phyloP scores from a whole-genome alignment of 140 eudicot species.

The Bidens hawaiensis region DNA sequence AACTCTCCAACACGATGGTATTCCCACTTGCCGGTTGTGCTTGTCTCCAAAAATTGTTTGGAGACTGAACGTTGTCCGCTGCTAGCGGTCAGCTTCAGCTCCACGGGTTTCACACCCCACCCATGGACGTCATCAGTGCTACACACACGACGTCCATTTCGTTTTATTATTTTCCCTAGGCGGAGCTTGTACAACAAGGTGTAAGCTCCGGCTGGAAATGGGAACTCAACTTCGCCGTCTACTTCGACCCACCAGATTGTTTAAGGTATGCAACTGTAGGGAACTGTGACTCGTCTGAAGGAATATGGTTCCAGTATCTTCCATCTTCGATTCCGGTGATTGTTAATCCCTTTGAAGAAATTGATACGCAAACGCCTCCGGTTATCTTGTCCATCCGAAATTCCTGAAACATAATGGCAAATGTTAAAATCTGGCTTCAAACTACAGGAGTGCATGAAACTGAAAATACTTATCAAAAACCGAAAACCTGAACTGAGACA shows the following conservation, averaged over 20 bases:
- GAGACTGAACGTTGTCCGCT: conserved; percentile 55
- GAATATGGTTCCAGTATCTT: conserved; percentile 82
- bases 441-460: too few species aligned
- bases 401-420: conserved; percentile 53
- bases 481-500: too few species aligned
- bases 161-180: conserved; percentile 55
- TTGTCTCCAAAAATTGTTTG: conserved; percentile 42
- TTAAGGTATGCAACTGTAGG: conserved; percentile 71
- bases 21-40: conserved; percentile 59
- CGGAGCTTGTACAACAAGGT: conserved; percentile 58
- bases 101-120: conserved; percentile 79
- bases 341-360: conserved; percentile 60
- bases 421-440: not conserved
- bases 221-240: conserved; percentile 64
- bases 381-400: conserved; percentile 75
- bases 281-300: conserved; percentile 72
- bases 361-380: conserved; percentile 71
- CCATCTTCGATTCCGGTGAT: conserved; percentile 92
- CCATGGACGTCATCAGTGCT: conserved; percentile 64
- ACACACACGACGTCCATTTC: conserved; percentile 47
- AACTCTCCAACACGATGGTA: conserved; percentile 80
- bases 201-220: conserved; percentile 68
- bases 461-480: too few species aligned
- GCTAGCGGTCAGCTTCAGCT: conserved; percentile 46
- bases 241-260: conserved; percentile 97